Evolutionary conservation across 805 yeast species (phyloP).

Genomic region (Barnettozyma vustinii): DNA sequence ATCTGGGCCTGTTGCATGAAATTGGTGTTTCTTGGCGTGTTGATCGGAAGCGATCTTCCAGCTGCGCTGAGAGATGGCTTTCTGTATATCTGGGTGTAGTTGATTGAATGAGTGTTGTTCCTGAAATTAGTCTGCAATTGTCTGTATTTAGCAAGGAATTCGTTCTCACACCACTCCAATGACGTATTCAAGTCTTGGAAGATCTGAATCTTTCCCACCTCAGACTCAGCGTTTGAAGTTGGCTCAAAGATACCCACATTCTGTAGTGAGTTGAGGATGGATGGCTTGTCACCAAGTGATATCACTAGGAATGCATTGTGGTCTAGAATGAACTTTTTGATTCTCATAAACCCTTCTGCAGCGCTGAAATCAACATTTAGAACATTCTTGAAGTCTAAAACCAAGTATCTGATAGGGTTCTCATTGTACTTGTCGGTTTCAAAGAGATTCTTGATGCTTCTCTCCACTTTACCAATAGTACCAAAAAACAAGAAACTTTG

Average conservation of each 20-base stretch:
- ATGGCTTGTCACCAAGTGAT: constrained; percentile 69
- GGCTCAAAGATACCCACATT: constrained; percentile 70
- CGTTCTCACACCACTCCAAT: constrained; percentile 95
- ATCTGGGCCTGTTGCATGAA: constrained; percentile 35
- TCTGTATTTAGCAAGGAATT: constrained; percentile 49
- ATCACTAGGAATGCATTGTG: constrained; percentile 67
- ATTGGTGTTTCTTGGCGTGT: constrained; percentile 38
- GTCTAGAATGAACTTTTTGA: constrained; percentile 69
- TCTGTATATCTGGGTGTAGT: constrained; percentile 1
- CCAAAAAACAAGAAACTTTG: constrained; percentile 93
- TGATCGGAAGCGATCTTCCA: constrained; percentile 16
- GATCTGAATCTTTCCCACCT: constrained; percentile 41
- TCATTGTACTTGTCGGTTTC: constrained; percentile 38
- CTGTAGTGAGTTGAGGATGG: constrained; percentile 62
- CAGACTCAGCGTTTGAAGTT: constrained; percentile 30
- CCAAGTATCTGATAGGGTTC: constrained; percentile 70
- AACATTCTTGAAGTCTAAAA: constrained; percentile 82
- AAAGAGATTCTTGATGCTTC: constrained; percentile 58
- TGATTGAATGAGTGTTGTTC: not conserved
- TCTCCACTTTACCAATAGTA: constrained; percentile 88
- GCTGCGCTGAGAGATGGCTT: constrained; percentile 1
- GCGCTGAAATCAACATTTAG: constrained; percentile 86
- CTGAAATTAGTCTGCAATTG: constrained; percentile 23
- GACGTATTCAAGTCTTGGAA: constrained; percentile 82
- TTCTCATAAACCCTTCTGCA: constrained; percentile 89